Conservation (phyloP, 768 basidiomycete species). For the Auricularia heimuer region DNA sequence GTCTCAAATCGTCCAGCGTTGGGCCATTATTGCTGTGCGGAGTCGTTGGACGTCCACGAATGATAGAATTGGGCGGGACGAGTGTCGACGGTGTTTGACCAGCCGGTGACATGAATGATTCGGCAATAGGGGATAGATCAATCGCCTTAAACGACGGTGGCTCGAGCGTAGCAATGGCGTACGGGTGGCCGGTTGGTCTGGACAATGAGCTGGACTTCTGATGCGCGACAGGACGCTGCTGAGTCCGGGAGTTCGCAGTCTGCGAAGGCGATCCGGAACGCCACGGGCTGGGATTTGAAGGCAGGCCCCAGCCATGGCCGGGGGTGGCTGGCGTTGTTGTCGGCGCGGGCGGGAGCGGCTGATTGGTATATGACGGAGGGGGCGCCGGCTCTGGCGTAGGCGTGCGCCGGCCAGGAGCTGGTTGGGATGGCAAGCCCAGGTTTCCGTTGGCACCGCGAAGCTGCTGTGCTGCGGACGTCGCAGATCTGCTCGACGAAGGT, state of each 20-base stretch:
- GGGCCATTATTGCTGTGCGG: conserved; percentile 35
- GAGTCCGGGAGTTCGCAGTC: background rate
- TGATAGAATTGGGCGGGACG: conserved; percentile 22
- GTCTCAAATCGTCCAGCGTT: conserved; percentile 67
- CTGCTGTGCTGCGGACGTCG: conserved; percentile 21
- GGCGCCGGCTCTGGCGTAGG: conserved; percentile 47
- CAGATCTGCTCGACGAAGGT: conserved; percentile 25
- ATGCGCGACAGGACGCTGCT: background rate
- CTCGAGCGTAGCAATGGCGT: conserved; percentile 21
- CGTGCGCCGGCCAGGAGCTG: conserved; percentile 35
- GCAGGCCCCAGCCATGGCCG: conserved; percentile 29
- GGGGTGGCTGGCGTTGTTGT: conserved; percentile 30
- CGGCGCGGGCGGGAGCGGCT: conserved; percentile 27
- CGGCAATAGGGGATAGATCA: conserved; percentile 54
- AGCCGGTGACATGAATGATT: conserved; percentile 36
- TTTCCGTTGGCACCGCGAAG: conserved; percentile 4
- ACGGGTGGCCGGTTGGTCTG: background rate
- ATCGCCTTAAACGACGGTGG: conserved; percentile 3
- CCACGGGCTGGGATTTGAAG: background rate
- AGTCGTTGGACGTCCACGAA: conserved; percentile 30
- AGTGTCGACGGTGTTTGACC: conserved; percentile 4
- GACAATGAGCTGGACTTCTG: conserved; percentile 9
- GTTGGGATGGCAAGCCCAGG: conserved; percentile 22
- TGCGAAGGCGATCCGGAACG: background rate
- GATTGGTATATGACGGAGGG: conserved; percentile 24